These are phyloP conservation scores for Gloeopeniophorella convolvens DNA, from an alignment of 768 basidiomycete genomes.

Conservation along the genomic window DNA sequence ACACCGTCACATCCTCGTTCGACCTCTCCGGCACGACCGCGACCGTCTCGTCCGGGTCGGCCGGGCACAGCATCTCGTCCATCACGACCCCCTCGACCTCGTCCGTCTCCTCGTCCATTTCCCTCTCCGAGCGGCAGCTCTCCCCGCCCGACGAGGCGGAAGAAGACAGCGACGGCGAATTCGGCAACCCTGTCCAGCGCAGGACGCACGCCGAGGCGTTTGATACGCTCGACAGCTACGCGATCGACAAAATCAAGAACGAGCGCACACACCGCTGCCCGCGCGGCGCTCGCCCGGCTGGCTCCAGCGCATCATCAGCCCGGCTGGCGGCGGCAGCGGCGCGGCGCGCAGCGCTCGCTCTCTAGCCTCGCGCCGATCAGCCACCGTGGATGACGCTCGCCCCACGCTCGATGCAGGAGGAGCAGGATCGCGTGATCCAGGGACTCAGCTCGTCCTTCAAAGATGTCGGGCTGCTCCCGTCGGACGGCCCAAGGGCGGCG, in stretches of 20 bases:
- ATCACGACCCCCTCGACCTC: background rate
- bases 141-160: conserved; percentile 10
- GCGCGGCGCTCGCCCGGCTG: conserved; percentile 6
- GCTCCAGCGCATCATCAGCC: conserved; percentile 13
- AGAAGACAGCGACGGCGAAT: conserved; percentile 20
- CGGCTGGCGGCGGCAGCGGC: conserved; percentile 15
- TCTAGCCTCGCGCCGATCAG: conserved; percentile 28
- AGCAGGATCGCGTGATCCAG: conserved; percentile 58
- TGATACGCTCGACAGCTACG: conserved; percentile 26
- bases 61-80: background rate
- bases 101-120: background rate
- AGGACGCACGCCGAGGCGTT: conserved; percentile 34
- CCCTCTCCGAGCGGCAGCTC: conserved; percentile 7
- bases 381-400: conserved; percentile 64
- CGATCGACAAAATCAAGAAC: conserved; percentile 24
- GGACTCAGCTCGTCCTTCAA: conserved; percentile 72
- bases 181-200: conserved; percentile 22
- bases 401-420: conserved; percentile 59
- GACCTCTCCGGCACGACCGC: conserved; percentile 9
- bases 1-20: conserved; percentile 8
- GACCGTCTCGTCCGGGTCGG: conserved; percentile 1
- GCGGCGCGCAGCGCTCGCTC: conserved; percentile 17
- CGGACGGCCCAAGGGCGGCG: conserved; percentile 26
- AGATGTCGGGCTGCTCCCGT: conserved; percentile 71
- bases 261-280: background rate